Evolutionary conservation across 2,329 filamentous ascomycete genomes (phyloP).

Genomic region (Penicillium rolfsii): DNA sequence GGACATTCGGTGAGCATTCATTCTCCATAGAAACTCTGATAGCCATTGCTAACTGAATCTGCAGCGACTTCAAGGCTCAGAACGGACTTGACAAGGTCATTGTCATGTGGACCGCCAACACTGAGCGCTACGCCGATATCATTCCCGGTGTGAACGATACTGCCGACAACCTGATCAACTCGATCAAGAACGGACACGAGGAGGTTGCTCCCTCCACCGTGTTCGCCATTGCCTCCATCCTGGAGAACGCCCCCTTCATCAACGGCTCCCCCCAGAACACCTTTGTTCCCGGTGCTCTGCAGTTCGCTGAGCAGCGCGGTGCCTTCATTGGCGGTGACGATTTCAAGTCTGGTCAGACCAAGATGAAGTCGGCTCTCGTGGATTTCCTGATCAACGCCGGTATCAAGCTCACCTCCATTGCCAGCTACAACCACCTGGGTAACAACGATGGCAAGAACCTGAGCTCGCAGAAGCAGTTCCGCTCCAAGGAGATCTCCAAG

Average conservation of each 20-base stretch:
- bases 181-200: constrained; percentile 82
- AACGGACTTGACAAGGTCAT: constrained; percentile 93
- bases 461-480: constrained; percentile 96
- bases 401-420: constrained; percentile 98
- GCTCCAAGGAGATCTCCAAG: constrained; percentile 99
- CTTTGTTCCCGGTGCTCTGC: constrained; percentile 89
- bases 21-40: too few relatives aligned
- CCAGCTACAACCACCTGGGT: constrained; percentile 98
- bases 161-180: constrained; percentile 85
- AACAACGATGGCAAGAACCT: constrained; percentile 99
- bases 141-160: constrained; percentile 92
- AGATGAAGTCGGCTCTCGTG: constrained; percentile 99
- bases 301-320: constrained; percentile 82
- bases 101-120: constrained; percentile 98
- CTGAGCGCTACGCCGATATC: constrained; percentile 91
- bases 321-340: constrained; percentile 97
- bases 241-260: constrained; percentile 92
- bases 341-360: constrained; percentile 99
- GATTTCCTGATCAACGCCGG: constrained; percentile 98
- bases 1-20: constrained; percentile 72
- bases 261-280: constrained; percentile 99
- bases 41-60: constrained; percentile 13
- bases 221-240: constrained; percentile 91
- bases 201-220: constrained; percentile 95
- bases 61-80: constrained; percentile 81